A percentile compares a stretch with the other conserved stretches of the same genome.
phyloP scores from a whole-genome alignment of 441 rosid species.

The Eruca vesicaria region DNA sequence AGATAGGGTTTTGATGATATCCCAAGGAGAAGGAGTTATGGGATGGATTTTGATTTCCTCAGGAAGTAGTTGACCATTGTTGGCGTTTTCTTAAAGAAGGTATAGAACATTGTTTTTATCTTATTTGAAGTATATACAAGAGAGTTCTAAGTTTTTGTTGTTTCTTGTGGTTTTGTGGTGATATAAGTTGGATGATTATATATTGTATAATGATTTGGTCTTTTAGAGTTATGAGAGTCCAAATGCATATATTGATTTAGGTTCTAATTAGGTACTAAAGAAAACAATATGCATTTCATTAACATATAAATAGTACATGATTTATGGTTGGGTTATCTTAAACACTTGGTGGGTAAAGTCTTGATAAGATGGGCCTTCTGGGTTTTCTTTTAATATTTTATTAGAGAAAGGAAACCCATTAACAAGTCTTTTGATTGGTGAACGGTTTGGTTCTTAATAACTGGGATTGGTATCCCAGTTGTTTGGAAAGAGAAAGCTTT shows the following conservation, averaged over 20 bases:
- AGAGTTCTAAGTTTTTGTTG: background rate
- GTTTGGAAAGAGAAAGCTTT: too few relatives aligned
- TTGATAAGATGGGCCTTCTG: background rate
- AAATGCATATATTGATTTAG: background rate
- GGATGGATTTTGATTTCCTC: slow-evolving; percentile 18
- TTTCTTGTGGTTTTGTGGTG: background rate
- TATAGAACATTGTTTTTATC: slow-evolving; percentile 25
- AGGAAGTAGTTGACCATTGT: background rate
- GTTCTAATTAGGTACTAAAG: background rate
- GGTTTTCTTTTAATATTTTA: background rate
- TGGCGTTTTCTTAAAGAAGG: slow-evolving; percentile 1
- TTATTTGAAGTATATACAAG: background rate
- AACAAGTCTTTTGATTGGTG: too few relatives aligned
- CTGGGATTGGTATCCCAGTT: too few relatives aligned
- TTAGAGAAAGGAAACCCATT: background rate
- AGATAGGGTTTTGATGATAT: slow-evolving; percentile 7
- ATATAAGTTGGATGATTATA: background rate
- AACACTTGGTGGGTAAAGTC: background rate
- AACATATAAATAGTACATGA: background rate
- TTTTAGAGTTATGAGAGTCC: background rate
- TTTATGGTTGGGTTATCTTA: background rate
- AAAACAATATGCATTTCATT: too few relatives aligned
- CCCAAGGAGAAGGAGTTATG: background rate
- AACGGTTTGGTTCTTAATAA: too few relatives aligned
- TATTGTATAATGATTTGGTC: background rate